Evolutionary conservation across 2,329 filamentous ascomycete genomes (phyloP), one percentile per base, ranked within the genome.

Genomic region (Dactylellina cionopaga): DNA sequence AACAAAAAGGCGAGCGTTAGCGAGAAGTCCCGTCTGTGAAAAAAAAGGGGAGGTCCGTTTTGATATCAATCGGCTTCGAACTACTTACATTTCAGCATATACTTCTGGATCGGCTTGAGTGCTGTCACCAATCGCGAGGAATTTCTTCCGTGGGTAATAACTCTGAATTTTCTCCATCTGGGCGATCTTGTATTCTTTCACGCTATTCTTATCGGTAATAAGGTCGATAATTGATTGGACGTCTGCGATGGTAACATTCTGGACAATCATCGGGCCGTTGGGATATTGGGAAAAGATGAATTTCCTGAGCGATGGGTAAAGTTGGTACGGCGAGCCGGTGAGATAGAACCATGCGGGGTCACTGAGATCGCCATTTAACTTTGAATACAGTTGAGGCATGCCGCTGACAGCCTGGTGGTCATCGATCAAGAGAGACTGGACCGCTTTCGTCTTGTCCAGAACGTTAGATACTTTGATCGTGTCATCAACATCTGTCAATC

Each of bases 381-480:
- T 84, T 19, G 83, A 81, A 82, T 96, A 97, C 0, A 97, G 84
- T 76, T 91, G 88, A 0, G 92, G 91, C 92, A 97, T 98, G 54
- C 91, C 92, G 0, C 84, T 77, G n/a, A 94, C 87, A 0, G 91
- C 87, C 15, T 85, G 82, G 0, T 92, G 89, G n/a, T 87, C 83
- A 49, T 93, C 89, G 49, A 91, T 86, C 77, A 98, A 97, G 0
- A 94, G 97, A 51, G 90, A 89, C 52, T 87, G 86, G 4, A 98
- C 83, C 76, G 97, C 93, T 1, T 92, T 92, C 5, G 90, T 84
- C 0, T 92, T 89, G 54, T 92, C 89, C 41, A 89, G 87, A 0
- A 94, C 96, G 79, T 90, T 84, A 0, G 94, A 97, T 76, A 93
- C 83, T 81, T 98, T 97, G 83, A 98, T 96, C 0, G 93, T 96